These are phyloP conservation scores for Plicaturopsis crispa DNA, from an alignment of 768 basidiomycete genomes.

Conservation along the genomic window DNA sequence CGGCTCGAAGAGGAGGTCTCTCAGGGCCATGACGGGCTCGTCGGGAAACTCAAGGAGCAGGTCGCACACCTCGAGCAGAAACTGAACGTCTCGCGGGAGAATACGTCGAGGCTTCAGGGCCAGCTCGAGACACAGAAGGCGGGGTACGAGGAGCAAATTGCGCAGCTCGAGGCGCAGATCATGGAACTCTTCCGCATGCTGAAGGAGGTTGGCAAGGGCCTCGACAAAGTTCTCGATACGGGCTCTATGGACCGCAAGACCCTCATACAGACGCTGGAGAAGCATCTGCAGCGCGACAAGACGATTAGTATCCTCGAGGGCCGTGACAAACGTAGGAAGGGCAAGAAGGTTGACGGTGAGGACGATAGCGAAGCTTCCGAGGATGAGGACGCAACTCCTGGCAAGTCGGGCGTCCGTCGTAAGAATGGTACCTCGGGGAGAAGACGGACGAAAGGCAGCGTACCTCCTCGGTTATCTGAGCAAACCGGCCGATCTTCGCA, in stretches of 20 bases:
- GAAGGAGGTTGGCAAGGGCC: conserved; percentile 71
- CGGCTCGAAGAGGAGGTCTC: conserved; percentile 74
- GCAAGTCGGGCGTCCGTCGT: conserved; percentile 40
- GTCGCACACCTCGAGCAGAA: conserved; percentile 68
- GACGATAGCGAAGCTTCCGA: conserved; percentile 26
- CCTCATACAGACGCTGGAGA: conserved; percentile 74
- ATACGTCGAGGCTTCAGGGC: conserved; percentile 64
- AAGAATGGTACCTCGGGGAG: conserved; percentile 22
- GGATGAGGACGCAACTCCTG: conserved; percentile 52
- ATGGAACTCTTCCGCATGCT: conserved; percentile 93
- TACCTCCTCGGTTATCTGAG: conserved; percentile 23
- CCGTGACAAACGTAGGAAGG: conserved; percentile 25
- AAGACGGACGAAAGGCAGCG: conserved; percentile 20
- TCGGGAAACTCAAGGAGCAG: conserved; percentile 73
- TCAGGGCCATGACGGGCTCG: conserved; percentile 74
- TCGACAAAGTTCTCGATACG: conserved; percentile 66
- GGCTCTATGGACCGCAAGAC: conserved; percentile 71
- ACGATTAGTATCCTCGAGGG: conserved; percentile 87
- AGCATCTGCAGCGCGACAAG: conserved; percentile 73
- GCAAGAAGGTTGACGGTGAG: conserved; percentile 16
- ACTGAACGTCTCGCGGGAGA: conserved; percentile 70
- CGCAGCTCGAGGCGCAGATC: conserved; percentile 86
- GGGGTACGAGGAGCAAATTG: conserved; percentile 80
- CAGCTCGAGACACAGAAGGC: conserved; percentile 72
- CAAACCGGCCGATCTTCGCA: conserved; percentile 62